Percentiles rank a stretch among this genome's conserved stretches.
These are phyloP conservation scores for Kwoniella newhampshirensis DNA, from an alignment of 768 basidiomycete species.

Conservation along the genomic window DNA sequence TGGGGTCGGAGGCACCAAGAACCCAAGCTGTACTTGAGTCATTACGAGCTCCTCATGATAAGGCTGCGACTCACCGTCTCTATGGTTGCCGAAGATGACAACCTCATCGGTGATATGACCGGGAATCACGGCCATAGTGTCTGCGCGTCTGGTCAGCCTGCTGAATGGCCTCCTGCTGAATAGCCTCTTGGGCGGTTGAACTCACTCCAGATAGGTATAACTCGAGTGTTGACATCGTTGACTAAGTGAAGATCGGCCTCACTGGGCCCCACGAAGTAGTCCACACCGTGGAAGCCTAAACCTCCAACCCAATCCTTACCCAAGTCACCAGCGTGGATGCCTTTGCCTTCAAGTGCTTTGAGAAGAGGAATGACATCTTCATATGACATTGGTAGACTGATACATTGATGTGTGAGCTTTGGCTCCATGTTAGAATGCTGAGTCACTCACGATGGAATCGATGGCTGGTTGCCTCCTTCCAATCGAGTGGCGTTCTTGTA, in stretches of 20 bases:
- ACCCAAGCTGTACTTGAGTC: slow-evolving; percentile 61
- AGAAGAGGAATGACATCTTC: slow-evolving; percentile 72
- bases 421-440: slow-evolving; percentile 46
- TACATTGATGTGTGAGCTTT: slow-evolving; percentile 56
- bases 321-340: slow-evolving; percentile 46
- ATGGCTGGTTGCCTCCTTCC: slow-evolving; percentile 54
- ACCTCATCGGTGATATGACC: slow-evolving; percentile 65
- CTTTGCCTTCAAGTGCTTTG: slow-evolving; percentile 58
- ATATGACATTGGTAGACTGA: slow-evolving; percentile 85
- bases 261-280: slow-evolving; percentile 56
- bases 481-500: slow-evolving; percentile 74
- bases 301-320: slow-evolving; percentile 52
- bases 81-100: slow-evolving; percentile 81
- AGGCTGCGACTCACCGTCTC: slow-evolving; percentile 63
- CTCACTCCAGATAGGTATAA: slow-evolving; percentile 88
- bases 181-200: slow-evolving; percentile 70
- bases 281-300: slow-evolving; percentile 48
- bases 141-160: slow-evolving; percentile 23
- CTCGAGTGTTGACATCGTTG: slow-evolving; percentile 72
- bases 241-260: slow-evolving; percentile 60
- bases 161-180: neutral
- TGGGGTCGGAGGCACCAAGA: slow-evolving; percentile 60
- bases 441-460: slow-evolving; percentile 54
- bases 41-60: slow-evolving; percentile 2
- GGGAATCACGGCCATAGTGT: slow-evolving; percentile 47